A percentile compares a stretch with the other conserved stretches of the same genome.
Evolutionary conservation across 2,329 filamentous ascomycete genomes (phyloP).

Genomic region (Hymenoscyphus scutula): DNA sequence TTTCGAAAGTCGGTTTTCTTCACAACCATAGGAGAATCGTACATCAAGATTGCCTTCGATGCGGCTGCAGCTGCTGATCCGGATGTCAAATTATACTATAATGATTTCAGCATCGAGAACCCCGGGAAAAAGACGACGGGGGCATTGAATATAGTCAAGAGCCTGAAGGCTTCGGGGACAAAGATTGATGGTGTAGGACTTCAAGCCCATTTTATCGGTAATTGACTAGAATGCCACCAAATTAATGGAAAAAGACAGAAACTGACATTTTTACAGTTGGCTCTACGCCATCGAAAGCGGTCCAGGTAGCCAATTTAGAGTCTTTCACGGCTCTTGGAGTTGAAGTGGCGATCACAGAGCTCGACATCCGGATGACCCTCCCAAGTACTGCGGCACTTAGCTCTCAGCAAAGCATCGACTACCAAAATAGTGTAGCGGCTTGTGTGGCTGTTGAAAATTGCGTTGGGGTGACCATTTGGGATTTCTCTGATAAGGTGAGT

Average conservation of each 20-base stretch:
- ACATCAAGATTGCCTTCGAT: conserved; percentile 39
- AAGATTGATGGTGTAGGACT: conserved; percentile 62
- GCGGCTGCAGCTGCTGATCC: conserved; percentile 9
- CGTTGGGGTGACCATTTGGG: conserved; percentile 22
- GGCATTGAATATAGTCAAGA: conserved; percentile 42
- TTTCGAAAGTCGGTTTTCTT: conserved; percentile 53
- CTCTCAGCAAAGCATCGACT: conserved; percentile 47
- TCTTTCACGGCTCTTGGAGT: conserved; percentile 50
- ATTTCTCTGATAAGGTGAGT: conserved; percentile 16
- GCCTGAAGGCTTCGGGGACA: conserved; percentile 46
- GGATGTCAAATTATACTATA: conserved; percentile 30
- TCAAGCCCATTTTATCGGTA: conserved; percentile 58
- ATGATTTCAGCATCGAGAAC: conserved; percentile 60
- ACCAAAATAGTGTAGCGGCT: conserved; percentile 31
- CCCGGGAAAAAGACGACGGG: conserved; percentile 45
- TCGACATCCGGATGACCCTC: conserved; percentile 53
- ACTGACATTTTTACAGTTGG: no score
- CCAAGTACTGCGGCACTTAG: conserved; percentile 42
- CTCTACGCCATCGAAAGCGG: conserved; percentile 42
- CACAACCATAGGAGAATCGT: conserved; percentile 50
- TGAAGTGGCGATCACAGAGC: conserved; percentile 59
- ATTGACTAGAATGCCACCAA: no score
- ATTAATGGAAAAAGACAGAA: no score
- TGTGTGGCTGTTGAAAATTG: conserved; percentile 16
- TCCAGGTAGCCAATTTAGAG: conserved; percentile 41